Base-by-base conservation (phyloP, 176 grass and related monocot genomes). In the Juncus effusus region DNA sequence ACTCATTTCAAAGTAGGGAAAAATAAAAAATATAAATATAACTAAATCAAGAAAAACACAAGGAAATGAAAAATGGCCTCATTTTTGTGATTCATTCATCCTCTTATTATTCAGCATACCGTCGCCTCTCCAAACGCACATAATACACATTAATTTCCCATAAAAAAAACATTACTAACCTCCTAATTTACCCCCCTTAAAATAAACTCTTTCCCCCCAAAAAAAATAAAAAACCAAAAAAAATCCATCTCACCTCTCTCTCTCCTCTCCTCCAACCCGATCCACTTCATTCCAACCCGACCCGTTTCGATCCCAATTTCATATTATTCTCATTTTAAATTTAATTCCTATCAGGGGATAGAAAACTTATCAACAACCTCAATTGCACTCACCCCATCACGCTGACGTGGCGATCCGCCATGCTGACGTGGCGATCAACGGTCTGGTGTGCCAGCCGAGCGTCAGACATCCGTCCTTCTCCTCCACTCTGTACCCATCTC, bases 401-500 rank as follows among this genome's bases (percentile, higher is more conserved):
- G 76, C 68, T 1, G 19, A 28, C 19, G 68, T 73, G 65, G 67
- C 69, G 54, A 79, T 13, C 66, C 82, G 82, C 93, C 93, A 97
- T 3, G 93, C 93, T 10, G 93, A 97, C 13, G 93, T 97, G 60
- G 93, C 93, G 67, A 97, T 92, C 64, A 97, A 87, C 41, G 93
- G 79, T 7, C 93, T 81, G 3, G 88, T 84, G 58, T 86, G 93
- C 93, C 93, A 97, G 0, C 93, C 93, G 2, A 97, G 88, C 0
- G 88, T 97, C 55, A 97, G 78, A 77, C 93, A 97, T 13, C 93
- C 88, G 0, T 97, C 93, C 65, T 85, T 87, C 88, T 97, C 88
- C 44, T 97, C 88, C 62, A 97, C 88, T 60, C 80, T 64, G 85
- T 91, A 97, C 14, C 88, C 93, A 10, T 97, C 93, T 56, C 88